Conservation (phyloP, 2,329 filamentous ascomycete species). For the Balansia obtecta region DNA sequence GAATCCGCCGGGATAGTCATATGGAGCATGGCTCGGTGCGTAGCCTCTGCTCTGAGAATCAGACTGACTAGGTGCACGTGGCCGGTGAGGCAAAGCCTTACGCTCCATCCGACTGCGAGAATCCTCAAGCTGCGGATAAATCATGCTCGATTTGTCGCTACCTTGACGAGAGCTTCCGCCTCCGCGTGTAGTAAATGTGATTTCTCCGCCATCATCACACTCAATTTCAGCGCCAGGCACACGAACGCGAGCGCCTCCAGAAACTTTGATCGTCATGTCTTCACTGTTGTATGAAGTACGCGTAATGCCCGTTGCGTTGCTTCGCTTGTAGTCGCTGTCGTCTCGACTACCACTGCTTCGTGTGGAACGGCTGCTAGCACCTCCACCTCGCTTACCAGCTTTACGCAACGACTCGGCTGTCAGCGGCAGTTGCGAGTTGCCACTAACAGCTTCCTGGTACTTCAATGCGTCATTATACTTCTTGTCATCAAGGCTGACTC, state of each 20-base stretch:
- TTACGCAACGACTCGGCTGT: slow-evolving; percentile 44
- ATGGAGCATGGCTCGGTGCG: slow-evolving; percentile 14
- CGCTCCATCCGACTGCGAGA: slow-evolving; percentile 30
- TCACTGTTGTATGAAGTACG: slow-evolving; percentile 37
- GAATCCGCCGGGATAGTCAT: slow-evolving; percentile 19
- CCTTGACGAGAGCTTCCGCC: slow-evolving; percentile 23
- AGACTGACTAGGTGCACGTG: slow-evolving; percentile 37
- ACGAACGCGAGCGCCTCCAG: slow-evolving; percentile 41
- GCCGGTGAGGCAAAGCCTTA: slow-evolving; percentile 28
- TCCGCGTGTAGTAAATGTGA: slow-evolving; percentile 35
- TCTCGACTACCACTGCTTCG: slow-evolving; percentile 48
- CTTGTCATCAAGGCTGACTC: slow-evolving; percentile 23
- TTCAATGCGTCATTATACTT: slow-evolving; percentile 24
- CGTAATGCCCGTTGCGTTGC: slow-evolving; percentile 49
- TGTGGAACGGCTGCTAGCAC: slow-evolving; percentile 41
- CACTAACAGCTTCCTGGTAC: slow-evolving; percentile 42
- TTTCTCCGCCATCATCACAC: slow-evolving; percentile 45
- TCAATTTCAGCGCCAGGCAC: slow-evolving; percentile 46
- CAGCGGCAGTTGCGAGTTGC: slow-evolving; percentile 32
- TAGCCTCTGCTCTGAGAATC: slow-evolving; percentile 28
- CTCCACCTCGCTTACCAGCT: slow-evolving; percentile 32
- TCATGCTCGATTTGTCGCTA: slow-evolving; percentile 39
- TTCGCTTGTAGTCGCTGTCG: slow-evolving; percentile 50
- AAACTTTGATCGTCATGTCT: slow-evolving; percentile 49
- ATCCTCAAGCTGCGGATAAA: slow-evolving; percentile 34